Base-by-base conservation (phyloP, 352 stramenopile genomes). In the Phytophthora cryptogea region DNA sequence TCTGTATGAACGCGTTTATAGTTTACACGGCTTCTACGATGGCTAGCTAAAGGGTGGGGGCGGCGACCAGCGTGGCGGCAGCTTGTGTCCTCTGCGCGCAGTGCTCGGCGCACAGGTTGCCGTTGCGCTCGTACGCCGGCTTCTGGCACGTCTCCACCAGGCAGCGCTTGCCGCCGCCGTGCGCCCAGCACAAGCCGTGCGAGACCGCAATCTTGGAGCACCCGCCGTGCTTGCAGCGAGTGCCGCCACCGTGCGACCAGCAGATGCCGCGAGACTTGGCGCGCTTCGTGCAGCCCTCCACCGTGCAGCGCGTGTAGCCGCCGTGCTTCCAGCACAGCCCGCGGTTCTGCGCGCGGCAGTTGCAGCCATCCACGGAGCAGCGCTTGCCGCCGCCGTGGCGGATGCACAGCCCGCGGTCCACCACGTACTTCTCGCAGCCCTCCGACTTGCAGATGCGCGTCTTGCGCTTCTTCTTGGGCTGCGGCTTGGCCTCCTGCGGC, bases 191-290 rank as follows among this genome's bases (percentile, higher is more conserved):
- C 4, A 68, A 52, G 1, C 74, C 74, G 17, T 72, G 59, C 17
- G 78, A 87, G 5, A 87, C 74, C 5, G 78, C 75, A 56, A 86
- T 86, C 66, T 85, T 86, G 27, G 55, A 51, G 58, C 79, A 89
- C 48, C 55, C 52, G n/a, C 66, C 57, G 26, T 76, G 42, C 41
- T 84, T 83, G 61, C 79, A 89, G 45, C 72, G 71, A 17, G 78
- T 89, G 36, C 86, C 86, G 2, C 86, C 86, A 28, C 86, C 86
- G 57, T 95, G 86, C 6, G 81, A 90, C 86, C 85, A 94, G 67
- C 86, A 95, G 53, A 90, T 83, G 16, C 86, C 86, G 13, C 82
- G 68, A 16, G 82, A 90, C 63, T 94, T 93, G 60, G 83, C 80
- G 31, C 82, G 81, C 54, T 88, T 88, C 36, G 53, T 57, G 54